Evolutionary conservation across 2,329 filamentous ascomycete genomes (phyloP).

Genomic region (Talaromyces sp.): DNA sequence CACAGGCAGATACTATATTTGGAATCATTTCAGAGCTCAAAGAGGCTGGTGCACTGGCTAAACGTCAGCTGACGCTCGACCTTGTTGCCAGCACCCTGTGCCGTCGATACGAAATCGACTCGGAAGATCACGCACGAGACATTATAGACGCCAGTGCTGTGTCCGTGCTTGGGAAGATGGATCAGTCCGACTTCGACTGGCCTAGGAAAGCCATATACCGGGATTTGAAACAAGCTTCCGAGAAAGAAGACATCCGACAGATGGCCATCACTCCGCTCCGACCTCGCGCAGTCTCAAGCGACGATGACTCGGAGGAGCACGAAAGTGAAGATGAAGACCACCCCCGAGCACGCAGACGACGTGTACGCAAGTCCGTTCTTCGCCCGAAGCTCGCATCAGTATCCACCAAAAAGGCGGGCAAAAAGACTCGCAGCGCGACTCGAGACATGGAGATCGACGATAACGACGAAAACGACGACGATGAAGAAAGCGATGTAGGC

Average conservation of each 20-base stretch:
- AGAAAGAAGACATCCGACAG: slow-evolving; percentile 20
- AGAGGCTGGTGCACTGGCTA: slow-evolving; percentile 34
- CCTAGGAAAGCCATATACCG: slow-evolving; percentile 36
- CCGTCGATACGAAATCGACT: slow-evolving; percentile 29
- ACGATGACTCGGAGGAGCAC: slow-evolving; percentile 17
- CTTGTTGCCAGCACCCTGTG: slow-evolving; percentile 25
- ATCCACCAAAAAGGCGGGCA: slow-evolving; percentile 36
- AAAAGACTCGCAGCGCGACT: slow-evolving; percentile 13
- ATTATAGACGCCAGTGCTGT: slow-evolving; percentile 29
- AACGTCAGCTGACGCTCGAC: slow-evolving; percentile 34
- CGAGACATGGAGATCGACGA: neutral
- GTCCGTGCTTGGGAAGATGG: slow-evolving; percentile 29
- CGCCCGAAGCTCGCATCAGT: slow-evolving; percentile 35
- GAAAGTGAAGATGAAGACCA: slow-evolving; percentile 18
- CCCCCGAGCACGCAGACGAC: slow-evolving; percentile 19
- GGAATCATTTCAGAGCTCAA: slow-evolving; percentile 32
- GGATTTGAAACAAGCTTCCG: slow-evolving; percentile 31
- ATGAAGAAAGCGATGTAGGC: slow-evolving; percentile 25
- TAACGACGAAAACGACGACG: slow-evolving; percentile 14
- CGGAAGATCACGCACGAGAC: slow-evolving; percentile 29
- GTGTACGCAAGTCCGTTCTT: slow-evolving; percentile 39
- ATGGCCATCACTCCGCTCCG: slow-evolving; percentile 29
- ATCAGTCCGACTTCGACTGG: slow-evolving; percentile 33
- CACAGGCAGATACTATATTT: slow-evolving; percentile 33
- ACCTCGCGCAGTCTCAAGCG: slow-evolving; percentile 16